Evolutionary conservation across 139 green algal species (phyloP).

Genomic region (Monoraphidium neglectum): DNA sequence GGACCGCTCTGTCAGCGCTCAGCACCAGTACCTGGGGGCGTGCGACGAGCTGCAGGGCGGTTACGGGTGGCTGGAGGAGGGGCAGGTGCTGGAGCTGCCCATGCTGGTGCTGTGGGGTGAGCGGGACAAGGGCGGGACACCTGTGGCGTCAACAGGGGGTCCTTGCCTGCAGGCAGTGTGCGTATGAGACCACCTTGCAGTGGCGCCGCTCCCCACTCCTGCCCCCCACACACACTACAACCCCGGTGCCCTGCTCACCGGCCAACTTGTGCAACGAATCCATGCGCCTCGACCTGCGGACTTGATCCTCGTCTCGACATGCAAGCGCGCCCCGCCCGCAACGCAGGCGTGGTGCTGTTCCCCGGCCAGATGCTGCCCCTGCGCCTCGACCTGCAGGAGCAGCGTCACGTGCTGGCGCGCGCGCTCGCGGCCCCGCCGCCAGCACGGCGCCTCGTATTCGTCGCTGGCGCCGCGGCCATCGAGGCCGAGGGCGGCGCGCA

Average conservation of each 20-base stretch:
- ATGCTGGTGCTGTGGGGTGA: slow-evolving; percentile 24
- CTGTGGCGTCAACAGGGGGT: too few relatives aligned
- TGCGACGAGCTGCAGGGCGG: slow-evolving; percentile 19
- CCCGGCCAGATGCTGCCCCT: slow-evolving; percentile 22
- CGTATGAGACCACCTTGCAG: too few relatives aligned
- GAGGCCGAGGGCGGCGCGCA: too few relatives aligned
- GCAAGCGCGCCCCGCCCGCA: not conserved
- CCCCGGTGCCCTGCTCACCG: not conserved
- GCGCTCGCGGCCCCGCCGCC: slow-evolving; percentile 6
- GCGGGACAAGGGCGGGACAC: not conserved
- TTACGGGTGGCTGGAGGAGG: slow-evolving; percentile 1
- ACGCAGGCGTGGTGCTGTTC: slow-evolving; percentile 28
- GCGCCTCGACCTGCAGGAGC: slow-evolving; percentile 1
- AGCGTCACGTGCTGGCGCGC: slow-evolving; percentile 17
- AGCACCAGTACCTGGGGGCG: slow-evolving; percentile 23
- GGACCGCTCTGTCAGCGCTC: slow-evolving; percentile 9
- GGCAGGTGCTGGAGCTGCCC: slow-evolving; percentile 4
- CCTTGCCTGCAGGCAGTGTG: too few relatives aligned
- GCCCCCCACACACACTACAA: not conserved
- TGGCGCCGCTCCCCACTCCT: not conserved
- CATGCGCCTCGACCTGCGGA: not conserved
- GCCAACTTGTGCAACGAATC: not conserved
- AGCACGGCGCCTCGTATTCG: not conserved
- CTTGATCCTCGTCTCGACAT: too few relatives aligned
- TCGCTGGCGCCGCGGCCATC: too few relatives aligned